Percentiles rank a stretch among this genome's conserved stretches.
These are phyloP conservation scores for Zopfia rhizophila DNA, from an alignment of 2,329 filamentous ascomycete species.

Conservation along the genomic window DNA sequence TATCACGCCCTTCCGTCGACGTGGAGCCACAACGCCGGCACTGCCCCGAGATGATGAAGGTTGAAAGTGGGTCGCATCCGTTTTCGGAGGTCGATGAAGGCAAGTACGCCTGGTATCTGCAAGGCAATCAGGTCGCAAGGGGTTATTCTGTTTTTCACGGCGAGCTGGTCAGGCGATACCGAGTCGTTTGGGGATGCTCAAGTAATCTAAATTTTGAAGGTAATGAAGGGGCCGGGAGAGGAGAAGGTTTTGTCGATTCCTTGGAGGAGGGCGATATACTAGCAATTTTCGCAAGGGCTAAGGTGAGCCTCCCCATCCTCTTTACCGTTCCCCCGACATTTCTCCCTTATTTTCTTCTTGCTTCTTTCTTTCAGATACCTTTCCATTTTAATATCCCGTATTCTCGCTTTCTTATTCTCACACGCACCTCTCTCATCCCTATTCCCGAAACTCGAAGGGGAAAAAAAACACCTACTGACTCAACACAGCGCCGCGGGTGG, in stretches of 20 bases:
- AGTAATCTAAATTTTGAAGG: constrained; percentile 12
- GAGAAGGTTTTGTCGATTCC: constrained; percentile 26
- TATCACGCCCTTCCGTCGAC: constrained; percentile 13
- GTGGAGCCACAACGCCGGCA: constrained; percentile 23
- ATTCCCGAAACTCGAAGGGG: neutral
- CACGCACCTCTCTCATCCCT: too few species aligned
- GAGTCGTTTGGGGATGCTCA: constrained; percentile 24
- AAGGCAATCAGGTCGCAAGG: constrained; percentile 30
- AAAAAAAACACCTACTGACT: neutral
- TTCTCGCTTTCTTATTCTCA: constrained; percentile 4
- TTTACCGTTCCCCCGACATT: too few species aligned
- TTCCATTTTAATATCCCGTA: neutral
- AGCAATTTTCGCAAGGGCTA: constrained; percentile 29
- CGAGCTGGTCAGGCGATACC: constrained; percentile 24
- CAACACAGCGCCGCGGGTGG: constrained; percentile 27
- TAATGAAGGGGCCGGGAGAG: constrained; percentile 25
- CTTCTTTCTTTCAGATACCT: too few species aligned
- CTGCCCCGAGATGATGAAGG: constrained; percentile 22
- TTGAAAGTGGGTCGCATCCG: too few species aligned
- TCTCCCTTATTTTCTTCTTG: too few species aligned
- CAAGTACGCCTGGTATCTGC: constrained; percentile 31
- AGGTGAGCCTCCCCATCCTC: too few species aligned
- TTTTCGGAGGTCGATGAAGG: constrained; percentile 17
- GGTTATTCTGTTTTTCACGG: constrained; percentile 21
- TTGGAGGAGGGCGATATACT: constrained; percentile 28